Evolutionary conservation across 805 yeast genomes (phyloP), one percentile per base, ranked within the genome.

Genomic region (Candida maltosa): DNA sequence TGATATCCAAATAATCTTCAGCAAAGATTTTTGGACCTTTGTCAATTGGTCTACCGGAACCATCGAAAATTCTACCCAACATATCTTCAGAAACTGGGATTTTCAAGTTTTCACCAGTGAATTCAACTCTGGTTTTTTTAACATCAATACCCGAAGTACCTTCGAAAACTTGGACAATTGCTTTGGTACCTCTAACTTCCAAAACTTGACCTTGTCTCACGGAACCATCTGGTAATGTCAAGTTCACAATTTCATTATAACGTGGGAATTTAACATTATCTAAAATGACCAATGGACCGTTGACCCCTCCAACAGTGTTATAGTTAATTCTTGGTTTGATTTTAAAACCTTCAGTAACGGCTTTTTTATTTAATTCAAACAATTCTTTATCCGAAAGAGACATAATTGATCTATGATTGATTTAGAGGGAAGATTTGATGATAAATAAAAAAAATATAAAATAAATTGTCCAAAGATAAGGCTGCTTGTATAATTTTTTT

Each of bases 111-210:
- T 91, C 81, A 43, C 99, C 98, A 26, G 98, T 89, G 69, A 93
- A 91, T 66, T 94, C 97, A 42, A 94, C 96, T 40, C 88, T 77
- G 33, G 99, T 93, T 71, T 89, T 93, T 70, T 93, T 89, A 45
- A 93, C 97, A 72, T 93, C 99, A 51, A 93, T 87, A 56, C 98
- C 99, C 4, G 96, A 83, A 34, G 99, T 93, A 57, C 99, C 99
- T 71, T 93, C 97, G 59, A 93, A 93, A 33, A 93, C 99, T 75
- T 93, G 99, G 35, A 93, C 99, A 62, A 93, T 80, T 37, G 99
- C 99, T 60, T 93, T 83, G 54, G 85, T 80, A 44, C 98, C 98
- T 67, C 94, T 83, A 40, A 94, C 97, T 69, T 93, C 99, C 56
- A 93, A 76, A 16, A 93, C 99, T 67, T 93, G 97, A 56, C 99